A percentile compares a stretch with the other conserved stretches of the same genome.
Conservation (phyloP, 441 rosid species). For the Mallotus japonicus region DNA sequence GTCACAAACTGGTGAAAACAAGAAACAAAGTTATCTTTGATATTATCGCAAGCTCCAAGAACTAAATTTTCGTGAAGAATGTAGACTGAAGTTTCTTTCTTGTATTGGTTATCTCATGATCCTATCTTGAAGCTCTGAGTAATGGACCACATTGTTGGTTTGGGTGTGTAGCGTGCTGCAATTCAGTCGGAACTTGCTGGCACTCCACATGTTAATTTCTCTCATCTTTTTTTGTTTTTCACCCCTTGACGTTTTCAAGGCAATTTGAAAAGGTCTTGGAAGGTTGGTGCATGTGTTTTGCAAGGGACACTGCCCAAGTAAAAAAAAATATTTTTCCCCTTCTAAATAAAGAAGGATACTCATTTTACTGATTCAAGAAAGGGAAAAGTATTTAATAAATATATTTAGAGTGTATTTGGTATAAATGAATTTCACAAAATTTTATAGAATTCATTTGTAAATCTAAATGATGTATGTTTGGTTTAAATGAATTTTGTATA, state of each 20-base stretch:
- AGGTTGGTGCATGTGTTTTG: neutral
- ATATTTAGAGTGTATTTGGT: too few species aligned
- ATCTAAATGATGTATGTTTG: too few species aligned
- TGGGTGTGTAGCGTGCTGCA: too few species aligned
- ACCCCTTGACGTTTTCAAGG: neutral
- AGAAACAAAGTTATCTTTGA: neutral
- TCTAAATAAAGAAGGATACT: too few species aligned
- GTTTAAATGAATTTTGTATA: too few species aligned
- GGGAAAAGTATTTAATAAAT: too few species aligned
- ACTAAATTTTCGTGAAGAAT: neutral
- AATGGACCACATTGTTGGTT: neutral
- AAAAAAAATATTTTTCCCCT: neutral
- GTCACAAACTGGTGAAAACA: neutral
- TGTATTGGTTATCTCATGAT: neutral
- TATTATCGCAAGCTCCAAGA: neutral
- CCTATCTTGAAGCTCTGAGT: neutral
- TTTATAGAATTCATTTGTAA: too few species aligned
- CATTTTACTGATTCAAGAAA: too few species aligned
- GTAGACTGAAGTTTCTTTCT: neutral
- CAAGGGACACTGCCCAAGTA: neutral
- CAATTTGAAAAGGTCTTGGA: constrained; percentile 1
- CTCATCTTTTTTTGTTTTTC: neutral
- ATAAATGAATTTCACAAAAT: too few species aligned
- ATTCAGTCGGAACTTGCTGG: neutral
- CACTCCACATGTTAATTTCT: neutral